Percentiles rank a stretch among this genome's conserved stretches.
phyloP scores from a whole-genome alignment of 148 eudicot genomes.

The Chenopodium suecicum region DNA sequence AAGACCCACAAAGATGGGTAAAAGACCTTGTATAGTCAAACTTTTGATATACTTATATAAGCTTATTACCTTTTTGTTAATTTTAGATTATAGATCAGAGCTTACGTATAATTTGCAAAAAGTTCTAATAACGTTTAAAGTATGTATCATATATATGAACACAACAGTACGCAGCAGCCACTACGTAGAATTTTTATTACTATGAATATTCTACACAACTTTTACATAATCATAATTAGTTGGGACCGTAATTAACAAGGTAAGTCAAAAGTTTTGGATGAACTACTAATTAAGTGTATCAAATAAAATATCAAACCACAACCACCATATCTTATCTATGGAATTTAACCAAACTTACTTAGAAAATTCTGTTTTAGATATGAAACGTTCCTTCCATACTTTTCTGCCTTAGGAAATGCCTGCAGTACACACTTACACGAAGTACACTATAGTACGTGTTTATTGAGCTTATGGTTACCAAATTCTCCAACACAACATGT shows the following conservation, averaged over 20 bases:
- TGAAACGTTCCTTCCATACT: neutral
- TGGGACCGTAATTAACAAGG: neutral
- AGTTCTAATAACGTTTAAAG: neutral
- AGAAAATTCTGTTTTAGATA: neutral
- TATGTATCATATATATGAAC: neutral
- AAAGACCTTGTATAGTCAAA: too few species aligned
- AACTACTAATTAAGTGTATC: neutral
- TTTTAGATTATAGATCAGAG: too few species aligned
- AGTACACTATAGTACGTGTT: neutral
- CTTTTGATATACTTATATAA: too few species aligned
- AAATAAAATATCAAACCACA: slow-evolving; percentile 14
- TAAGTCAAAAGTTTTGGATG: slow-evolving; percentile 10
- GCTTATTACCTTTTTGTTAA: too few species aligned
- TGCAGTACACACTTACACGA: neutral
- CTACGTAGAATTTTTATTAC: neutral
- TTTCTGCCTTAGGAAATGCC: neutral
- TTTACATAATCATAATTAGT: neutral
- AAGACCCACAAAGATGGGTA: too few species aligned
- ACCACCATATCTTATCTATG: slow-evolving; percentile 14
- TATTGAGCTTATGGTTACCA: too few species aligned
- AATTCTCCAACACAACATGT: neutral
- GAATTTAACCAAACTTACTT: neutral
- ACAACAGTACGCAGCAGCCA: neutral
- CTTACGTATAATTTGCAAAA: too few species aligned
- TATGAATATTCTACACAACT: neutral